These are phyloP conservation scores for Naganishia kalamii DNA, from an alignment of 768 basidiomycete species.

Conservation along the genomic window DNA sequence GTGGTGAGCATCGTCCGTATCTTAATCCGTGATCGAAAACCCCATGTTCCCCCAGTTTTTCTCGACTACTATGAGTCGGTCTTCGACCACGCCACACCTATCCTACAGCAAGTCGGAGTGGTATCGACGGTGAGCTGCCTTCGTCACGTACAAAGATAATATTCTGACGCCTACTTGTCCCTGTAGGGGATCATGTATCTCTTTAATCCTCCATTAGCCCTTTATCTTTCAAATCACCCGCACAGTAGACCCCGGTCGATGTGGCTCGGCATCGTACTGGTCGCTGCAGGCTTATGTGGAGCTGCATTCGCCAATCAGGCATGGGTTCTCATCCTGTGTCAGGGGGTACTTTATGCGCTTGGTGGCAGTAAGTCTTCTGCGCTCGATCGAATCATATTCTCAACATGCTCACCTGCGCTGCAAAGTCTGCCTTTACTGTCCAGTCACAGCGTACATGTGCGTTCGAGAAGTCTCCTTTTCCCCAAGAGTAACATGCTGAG, in stretches of 20 bases:
- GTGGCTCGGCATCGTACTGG: slow-evolving; percentile 27
- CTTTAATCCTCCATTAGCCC: slow-evolving; percentile 25
- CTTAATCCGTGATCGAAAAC: neutral
- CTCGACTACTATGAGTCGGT: slow-evolving; percentile 24
- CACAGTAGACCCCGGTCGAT: slow-evolving; percentile 20
- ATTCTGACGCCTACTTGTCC: neutral
- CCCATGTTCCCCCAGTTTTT: slow-evolving; percentile 21
- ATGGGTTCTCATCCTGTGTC: slow-evolving; percentile 26
- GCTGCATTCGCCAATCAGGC: slow-evolving; percentile 24
- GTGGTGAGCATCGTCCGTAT: neutral
- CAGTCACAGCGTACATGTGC: slow-evolving; percentile 30
- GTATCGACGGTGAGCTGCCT: slow-evolving; percentile 23
- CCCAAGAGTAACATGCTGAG: neutral
- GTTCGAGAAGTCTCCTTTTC: neutral
- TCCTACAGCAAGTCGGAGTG: slow-evolving; percentile 27
- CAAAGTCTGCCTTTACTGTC: slow-evolving; percentile 29
- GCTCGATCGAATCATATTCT: neutral
- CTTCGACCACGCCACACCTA: slow-evolving; percentile 17
- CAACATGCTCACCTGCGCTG: neutral
- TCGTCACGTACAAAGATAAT: neutral
- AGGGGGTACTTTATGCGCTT: slow-evolving; percentile 29
- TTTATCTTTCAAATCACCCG: slow-evolving; percentile 26
- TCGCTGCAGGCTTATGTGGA: slow-evolving; percentile 24
- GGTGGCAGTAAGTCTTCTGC: slow-evolving; percentile 32
- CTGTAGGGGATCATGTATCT: slow-evolving; percentile 30